Evolutionary conservation across 345 rosid species (phyloP).

Genomic region (Streptanthus diversifolius): DNA sequence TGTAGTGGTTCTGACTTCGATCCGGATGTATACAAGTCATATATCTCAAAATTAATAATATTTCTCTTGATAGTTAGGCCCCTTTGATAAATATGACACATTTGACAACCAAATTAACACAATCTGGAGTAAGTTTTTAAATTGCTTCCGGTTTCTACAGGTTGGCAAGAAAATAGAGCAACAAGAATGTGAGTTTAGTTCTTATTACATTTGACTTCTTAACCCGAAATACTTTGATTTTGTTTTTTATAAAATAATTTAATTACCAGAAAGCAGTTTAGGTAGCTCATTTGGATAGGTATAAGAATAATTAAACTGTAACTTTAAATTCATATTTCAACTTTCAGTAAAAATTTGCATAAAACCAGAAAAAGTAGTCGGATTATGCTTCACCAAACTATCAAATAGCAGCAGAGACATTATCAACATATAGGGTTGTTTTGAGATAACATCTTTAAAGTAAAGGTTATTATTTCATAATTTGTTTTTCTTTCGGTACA

Average conservation of each 20-base stretch:
- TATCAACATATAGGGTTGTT: not conserved
- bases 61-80: not conserved
- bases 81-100: not conserved
- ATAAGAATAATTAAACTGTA: not conserved
- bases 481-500: not conserved
- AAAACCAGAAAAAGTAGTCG: not conserved
- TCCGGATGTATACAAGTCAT: not conserved
- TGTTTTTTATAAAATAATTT: not conserved
- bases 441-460: not conserved
- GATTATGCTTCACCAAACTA: not conserved
- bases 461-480: not conserved
- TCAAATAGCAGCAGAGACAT: not conserved
- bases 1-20: not conserved
- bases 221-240: not conserved
- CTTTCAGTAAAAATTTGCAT: not conserved
- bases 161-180: not conserved
- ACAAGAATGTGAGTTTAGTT: not conserved
- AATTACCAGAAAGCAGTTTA: not conserved
- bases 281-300: not conserved
- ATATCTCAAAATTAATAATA: not conserved
- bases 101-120: not conserved
- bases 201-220: not conserved
- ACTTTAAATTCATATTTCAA: not conserved
- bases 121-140: not conserved
- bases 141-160: not conserved